Base-by-base conservation (phyloP, 495 filamentous ascomycete species). In the Lepraria neglecta region DNA sequence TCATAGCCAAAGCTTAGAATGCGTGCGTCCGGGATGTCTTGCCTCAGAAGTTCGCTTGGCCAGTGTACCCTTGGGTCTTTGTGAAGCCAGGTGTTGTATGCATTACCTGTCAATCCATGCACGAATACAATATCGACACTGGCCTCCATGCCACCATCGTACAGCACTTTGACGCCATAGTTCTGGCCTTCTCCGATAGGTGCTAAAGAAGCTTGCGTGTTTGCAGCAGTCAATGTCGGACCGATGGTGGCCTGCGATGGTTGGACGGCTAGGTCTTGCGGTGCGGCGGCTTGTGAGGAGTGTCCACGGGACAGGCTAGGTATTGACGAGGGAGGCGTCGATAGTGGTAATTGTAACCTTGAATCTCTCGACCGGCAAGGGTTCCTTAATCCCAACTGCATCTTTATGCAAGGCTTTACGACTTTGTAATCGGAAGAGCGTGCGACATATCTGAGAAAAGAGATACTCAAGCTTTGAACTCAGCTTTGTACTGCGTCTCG, bases 1-100 rank as follows among this genome's bases (percentile, higher is more conserved):
- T 79, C 73, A 67, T 81, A 80, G 31, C 76, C 76, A 67, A 72
- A 80, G 54, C 70, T 76, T 38, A 78, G 58, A 46, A 80, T 72
- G 44, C 77, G 71, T 17, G 76, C 76, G 59, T 72, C 60, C 35
- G 73, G 75, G 35, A 79, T 63, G 24, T 73, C 71, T 28, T 47
- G 52, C 30, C 73, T 71, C 28, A 81, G 68, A 61, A 80, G 61
- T 61, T 78, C 72, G n/a, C 70, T 69, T 21, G 76, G 76, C 78
- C 78, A 81, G 63, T 71, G 70, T 24, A 65, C 61, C 14, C 64
- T 66, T 56, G 68, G 69, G 4, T 62, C 35, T 17, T 55, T 56
- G 21, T 63, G 19, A 40, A 55, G 40, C 59, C 59, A 64, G 42
- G 59, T 64, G 43, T 54, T 47, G 38, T 64, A 61, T 1, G 59